Evolutionary conservation across 139 green algal species (phyloP).

Genomic region (Tetraselmis chui): DNA sequence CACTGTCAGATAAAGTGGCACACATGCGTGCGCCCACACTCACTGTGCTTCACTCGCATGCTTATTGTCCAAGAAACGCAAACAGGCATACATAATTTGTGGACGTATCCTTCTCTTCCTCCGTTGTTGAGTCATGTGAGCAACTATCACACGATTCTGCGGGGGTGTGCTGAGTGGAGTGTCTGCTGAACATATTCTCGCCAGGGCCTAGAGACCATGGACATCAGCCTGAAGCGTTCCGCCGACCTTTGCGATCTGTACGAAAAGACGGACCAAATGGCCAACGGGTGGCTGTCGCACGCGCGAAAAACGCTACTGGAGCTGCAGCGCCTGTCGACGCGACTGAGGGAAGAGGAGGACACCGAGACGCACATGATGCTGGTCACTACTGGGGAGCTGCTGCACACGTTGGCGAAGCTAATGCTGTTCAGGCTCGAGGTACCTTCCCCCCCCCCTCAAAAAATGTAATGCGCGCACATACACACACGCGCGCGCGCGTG

Average conservation of each 20-base stretch:
- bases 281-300: conserved; percentile 28
- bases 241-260: conserved; percentile 13
- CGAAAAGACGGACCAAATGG: conserved; percentile 24
- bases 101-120: no score
- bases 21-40: no score
- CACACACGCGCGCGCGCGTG: not conserved
- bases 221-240: not conserved
- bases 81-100: no score
- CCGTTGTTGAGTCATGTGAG: no score
- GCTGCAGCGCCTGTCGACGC: conserved; percentile 8
- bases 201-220: not conserved
- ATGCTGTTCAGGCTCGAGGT: conserved; percentile 33
- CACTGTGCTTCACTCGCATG: no score
- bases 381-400: conserved; percentile 35
- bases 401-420: conserved; percentile 42
- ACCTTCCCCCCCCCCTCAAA: no score
- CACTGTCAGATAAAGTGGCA: no score
- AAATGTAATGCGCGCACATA: no score
- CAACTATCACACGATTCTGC: no score
- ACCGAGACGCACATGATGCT: conserved; percentile 12
- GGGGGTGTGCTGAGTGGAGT: no score
- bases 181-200: no score
- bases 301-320: conserved; percentile 7
- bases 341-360: not conserved
- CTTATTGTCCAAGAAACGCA: no score